Evolutionary conservation across 768 basidiomycete genomes (phyloP).

Genomic region (Naganishia onofrii): DNA sequence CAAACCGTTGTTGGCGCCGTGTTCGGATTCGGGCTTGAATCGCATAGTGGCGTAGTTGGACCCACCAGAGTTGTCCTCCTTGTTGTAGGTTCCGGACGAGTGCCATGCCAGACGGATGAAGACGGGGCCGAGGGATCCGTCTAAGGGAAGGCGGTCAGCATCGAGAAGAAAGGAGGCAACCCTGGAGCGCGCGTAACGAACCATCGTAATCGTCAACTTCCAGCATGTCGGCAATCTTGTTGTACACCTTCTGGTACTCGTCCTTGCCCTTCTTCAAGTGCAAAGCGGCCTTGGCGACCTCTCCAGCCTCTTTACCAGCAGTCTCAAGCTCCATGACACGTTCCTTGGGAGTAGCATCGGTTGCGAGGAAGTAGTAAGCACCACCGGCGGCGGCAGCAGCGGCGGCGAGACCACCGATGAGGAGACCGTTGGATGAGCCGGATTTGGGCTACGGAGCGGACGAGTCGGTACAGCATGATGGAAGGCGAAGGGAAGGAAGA

Average conservation of each 20-base stretch:
- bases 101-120: slow-evolving; percentile 92
- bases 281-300: slow-evolving; percentile 54
- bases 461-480: background rate
- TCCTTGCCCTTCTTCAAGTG: slow-evolving; percentile 69
- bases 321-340: slow-evolving; percentile 63
- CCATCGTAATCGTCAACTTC: slow-evolving; percentile 81
- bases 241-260: slow-evolving; percentile 97
- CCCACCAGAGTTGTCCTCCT: slow-evolving; percentile 57
- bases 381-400: slow-evolving; percentile 60
- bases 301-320: slow-evolving; percentile 64
- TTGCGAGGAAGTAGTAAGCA: slow-evolving; percentile 63
- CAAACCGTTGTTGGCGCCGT: slow-evolving; percentile 56
- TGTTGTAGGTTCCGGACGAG: slow-evolving; percentile 84
- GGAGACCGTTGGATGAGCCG: slow-evolving; percentile 48
- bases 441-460: slow-evolving; percentile 37
- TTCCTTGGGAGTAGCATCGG: slow-evolving; percentile 57
- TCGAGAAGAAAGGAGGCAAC: background rate
- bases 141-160: slow-evolving; percentile 29
- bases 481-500: background rate
- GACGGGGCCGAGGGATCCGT: slow-evolving; percentile 64
- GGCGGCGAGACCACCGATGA: slow-evolving; percentile 63
- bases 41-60: slow-evolving; percentile 97
- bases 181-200: slow-evolving; percentile 49
- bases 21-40: slow-evolving; percentile 80
- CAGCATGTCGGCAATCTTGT: slow-evolving; percentile 72